Evolutionary conservation across 768 basidiomycete species (phyloP), one percentile per base, ranked within the genome.

Genomic region (Mycena vitilis): DNA sequence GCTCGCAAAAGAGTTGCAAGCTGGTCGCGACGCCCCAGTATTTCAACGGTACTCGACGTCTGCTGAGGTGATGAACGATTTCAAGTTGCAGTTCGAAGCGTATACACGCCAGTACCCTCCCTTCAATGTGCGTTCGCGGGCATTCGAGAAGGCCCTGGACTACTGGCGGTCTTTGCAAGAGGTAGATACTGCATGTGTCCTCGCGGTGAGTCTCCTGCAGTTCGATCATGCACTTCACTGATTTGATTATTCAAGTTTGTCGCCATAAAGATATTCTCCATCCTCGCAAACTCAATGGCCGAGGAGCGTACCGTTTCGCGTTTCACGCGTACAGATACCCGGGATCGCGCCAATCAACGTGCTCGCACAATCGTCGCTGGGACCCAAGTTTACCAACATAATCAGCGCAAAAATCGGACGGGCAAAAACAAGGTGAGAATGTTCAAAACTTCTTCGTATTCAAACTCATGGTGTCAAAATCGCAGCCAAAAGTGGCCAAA

Each of bases 241-340:
- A 52, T 12, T 2, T 52, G 10, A 49, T 22, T 8, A 49, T 30
- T 12, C 30, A 52, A n/a, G 51, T 52, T 30, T 12, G 23, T 52
- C 16, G 51, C 51, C 23, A 52, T 52, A 23, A 52, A 52, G 51
- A 12, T 52, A 30, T 34, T 52, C 25, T 53, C 66, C 0, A 56
- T 71, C 15, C 55, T 52, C 13, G 53, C 66, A 9, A 73, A 64
- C 34, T 73, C 70, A 16, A 73, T 73, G 72, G 23, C 72, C 2
- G 70, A 73, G 30, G 72, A 73, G 36, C 66, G 66, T 20, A 73
- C 70, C 5, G 62, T 62, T 20, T 73, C 72, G 61, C 79, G 79
- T 5, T 78, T 80, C 47, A 83, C 79, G 10, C 47, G 25, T 1
- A 48, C 23, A 9, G 38, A 65, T 34, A 49, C 44, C 22, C 13